Conservation (phyloP, 1,284 basidiomycete genomes). For the Lignosus rhinocerotis region DNA sequence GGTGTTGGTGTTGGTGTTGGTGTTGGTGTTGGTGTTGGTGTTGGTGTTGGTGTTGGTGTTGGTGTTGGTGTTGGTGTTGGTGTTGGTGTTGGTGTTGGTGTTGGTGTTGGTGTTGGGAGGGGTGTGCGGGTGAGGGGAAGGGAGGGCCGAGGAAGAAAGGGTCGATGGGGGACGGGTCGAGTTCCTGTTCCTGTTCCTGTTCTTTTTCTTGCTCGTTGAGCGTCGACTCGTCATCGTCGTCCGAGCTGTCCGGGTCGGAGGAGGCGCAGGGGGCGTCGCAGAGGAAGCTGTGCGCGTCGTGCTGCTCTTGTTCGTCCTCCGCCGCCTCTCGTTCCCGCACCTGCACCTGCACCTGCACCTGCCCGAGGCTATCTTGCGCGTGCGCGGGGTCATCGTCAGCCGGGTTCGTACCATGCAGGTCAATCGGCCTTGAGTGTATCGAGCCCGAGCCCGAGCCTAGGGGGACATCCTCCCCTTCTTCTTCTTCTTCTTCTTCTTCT, state of each 20-base stretch:
- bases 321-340: too few relatives aligned
- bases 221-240: conserved; percentile 11
- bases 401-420: background rate
- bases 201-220: conserved; percentile 8
- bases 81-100: background rate
- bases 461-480: background rate
- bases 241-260: background rate
- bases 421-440: background rate
- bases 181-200: conserved; percentile 1
- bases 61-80: background rate
- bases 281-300: conserved; percentile 9
- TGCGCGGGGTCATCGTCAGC: too few relatives aligned
- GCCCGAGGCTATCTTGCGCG: too few relatives aligned
- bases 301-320: background rate
- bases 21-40: background rate
- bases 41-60: background rate
- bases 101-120: background rate
- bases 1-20: background rate
- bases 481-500: too few relatives aligned
- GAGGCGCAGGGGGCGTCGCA: background rate
- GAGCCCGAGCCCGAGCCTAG: too few relatives aligned
- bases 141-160: conserved; percentile 2
- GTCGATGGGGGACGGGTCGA: conserved; percentile 7
- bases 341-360: too few relatives aligned
- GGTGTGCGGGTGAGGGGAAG: background rate